A percentile compares a stretch with the other conserved stretches of the same genome.
Conservation (phyloP, 2,329 filamentous ascomycete species). For the Colletotrichum costaricense region DNA sequence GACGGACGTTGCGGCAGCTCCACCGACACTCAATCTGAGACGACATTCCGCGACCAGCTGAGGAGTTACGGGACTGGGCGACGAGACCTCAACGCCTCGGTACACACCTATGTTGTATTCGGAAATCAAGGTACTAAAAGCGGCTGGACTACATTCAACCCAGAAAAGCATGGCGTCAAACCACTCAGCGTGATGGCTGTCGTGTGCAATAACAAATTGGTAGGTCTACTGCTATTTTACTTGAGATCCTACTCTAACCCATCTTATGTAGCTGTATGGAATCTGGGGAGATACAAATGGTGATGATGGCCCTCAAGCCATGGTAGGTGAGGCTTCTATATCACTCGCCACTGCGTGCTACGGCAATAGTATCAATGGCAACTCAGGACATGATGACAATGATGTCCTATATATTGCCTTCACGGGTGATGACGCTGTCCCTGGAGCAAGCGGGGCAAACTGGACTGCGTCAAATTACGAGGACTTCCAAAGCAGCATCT, state of each 20-base stretch:
- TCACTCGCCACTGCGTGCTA: conserved; percentile 69
- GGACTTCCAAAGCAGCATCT: conserved; percentile 66
- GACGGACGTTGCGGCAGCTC: conserved; percentile 59
- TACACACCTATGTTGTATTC: conserved; percentile 61
- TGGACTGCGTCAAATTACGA: conserved; percentile 63
- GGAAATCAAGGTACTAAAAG: conserved; percentile 51
- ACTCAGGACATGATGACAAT: conserved; percentile 64
- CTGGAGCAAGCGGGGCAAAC: conserved; percentile 61
- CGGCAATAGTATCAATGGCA: conserved; percentile 62
- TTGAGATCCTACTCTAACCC: neutral
- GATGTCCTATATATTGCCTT: conserved; percentile 75
- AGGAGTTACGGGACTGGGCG: conserved; percentile 48
- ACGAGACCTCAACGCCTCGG: conserved; percentile 54
- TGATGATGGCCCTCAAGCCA: conserved; percentile 55
- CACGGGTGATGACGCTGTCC: conserved; percentile 65
- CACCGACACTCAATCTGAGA: conserved; percentile 56
- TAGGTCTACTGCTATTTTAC: conserved; percentile 18
- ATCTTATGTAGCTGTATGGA: conserved; percentile 59
- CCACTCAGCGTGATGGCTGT: conserved; percentile 62
- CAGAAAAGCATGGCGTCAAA: conserved; percentile 50
- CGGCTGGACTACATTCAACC: conserved; percentile 48
- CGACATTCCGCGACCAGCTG: conserved; percentile 57
- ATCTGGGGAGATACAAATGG: conserved; percentile 73
- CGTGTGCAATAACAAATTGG: conserved; percentile 57
- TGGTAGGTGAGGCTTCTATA: conserved; percentile 68